These are phyloP conservation scores for Curvularia eragrostidis DNA, from an alignment of 2,329 filamentous ascomycete genomes.

Conservation along the genomic window DNA sequence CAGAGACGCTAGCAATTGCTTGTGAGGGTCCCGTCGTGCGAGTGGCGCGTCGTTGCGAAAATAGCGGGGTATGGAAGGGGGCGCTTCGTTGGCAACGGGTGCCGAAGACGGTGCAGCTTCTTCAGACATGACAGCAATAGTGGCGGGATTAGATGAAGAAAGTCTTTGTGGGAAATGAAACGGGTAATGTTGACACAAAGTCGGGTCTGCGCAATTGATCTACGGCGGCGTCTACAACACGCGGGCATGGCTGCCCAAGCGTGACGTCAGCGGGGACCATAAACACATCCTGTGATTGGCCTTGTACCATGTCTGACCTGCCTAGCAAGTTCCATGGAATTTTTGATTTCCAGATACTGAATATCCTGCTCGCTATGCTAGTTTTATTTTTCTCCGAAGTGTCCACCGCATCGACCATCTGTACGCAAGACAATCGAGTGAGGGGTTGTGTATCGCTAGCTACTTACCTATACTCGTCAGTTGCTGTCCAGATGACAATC, in stretches of 20 bases:
- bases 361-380: background rate
- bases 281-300: constrained; percentile 1
- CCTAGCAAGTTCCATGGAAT: background rate
- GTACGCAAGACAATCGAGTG: background rate
- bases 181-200: constrained; percentile 9
- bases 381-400: background rate
- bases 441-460: background rate
- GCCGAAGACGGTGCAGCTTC: constrained; percentile 26
- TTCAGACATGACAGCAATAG: constrained; percentile 35
- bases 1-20: constrained; percentile 59
- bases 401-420: background rate
- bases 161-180: constrained; percentile 5
- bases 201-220: constrained; percentile 12
- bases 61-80: constrained; percentile 49
- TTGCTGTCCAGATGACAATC: background rate
- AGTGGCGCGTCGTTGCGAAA: constrained; percentile 51
- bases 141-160: constrained; percentile 1
- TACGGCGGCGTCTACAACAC: constrained; percentile 4
- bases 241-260: constrained; percentile 14
- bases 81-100: constrained; percentile 26
- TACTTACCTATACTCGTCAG: background rate
- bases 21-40: constrained; percentile 54
- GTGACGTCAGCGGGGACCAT: constrained; percentile 27
- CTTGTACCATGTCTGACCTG: background rate
- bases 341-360: background rate